phyloP scores from a whole-genome alignment of 2,329 filamentous ascomycete genomes.

The Aureobasidium vineae region DNA sequence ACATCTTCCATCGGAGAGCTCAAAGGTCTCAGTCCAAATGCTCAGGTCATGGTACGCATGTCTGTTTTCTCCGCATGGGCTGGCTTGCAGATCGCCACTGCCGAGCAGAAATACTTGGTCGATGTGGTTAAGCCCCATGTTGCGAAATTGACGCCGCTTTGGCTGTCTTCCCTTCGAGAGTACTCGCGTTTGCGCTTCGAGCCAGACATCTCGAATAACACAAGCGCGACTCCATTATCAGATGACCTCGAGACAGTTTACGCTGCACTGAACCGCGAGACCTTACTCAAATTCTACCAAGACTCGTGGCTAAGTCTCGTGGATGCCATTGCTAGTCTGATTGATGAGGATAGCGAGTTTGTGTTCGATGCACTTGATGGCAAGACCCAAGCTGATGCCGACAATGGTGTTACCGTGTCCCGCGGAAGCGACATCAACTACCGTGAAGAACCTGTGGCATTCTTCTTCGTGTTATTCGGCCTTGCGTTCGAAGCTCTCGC shows the following conservation, averaged over 20 bases:
- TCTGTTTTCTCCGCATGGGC: slow-evolving; percentile 97
- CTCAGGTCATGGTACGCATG: slow-evolving; percentile 98
- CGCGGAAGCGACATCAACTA: slow-evolving; percentile 78
- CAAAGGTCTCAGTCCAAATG: slow-evolving; percentile 89
- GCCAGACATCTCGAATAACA: slow-evolving; percentile 90
- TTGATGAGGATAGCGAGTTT: slow-evolving; percentile 96
- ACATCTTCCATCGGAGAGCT: slow-evolving; percentile 89
- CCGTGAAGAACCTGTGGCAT: slow-evolving; percentile 93
- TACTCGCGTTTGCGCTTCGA: slow-evolving; percentile 93
- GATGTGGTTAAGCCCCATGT: slow-evolving; percentile 90
- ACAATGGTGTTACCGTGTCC: slow-evolving; percentile 18
- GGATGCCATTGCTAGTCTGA: slow-evolving; percentile 93
- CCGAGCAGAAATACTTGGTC: slow-evolving; percentile 83
- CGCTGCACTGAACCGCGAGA: slow-evolving; percentile 90
- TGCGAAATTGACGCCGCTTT: slow-evolving; percentile 83
- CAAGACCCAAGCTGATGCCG: slow-evolving; percentile 53
- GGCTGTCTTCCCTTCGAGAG: slow-evolving; percentile 89
- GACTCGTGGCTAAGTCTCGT: slow-evolving; percentile 96
- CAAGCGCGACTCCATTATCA: slow-evolving; percentile 67
- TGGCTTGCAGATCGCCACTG: slow-evolving; percentile 90
- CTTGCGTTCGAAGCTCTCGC: slow-evolving; percentile 95
- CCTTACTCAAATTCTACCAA: slow-evolving; percentile 91
- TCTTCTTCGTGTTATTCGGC: slow-evolving; percentile 98
- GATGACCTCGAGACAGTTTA: slow-evolving; percentile 92
- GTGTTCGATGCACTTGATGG: slow-evolving; percentile 96